Evolutionary conservation across 129 eudicot species (phyloP), one percentile per base, ranked within the genome.

Genomic region (Cynara cardunculus): DNA sequence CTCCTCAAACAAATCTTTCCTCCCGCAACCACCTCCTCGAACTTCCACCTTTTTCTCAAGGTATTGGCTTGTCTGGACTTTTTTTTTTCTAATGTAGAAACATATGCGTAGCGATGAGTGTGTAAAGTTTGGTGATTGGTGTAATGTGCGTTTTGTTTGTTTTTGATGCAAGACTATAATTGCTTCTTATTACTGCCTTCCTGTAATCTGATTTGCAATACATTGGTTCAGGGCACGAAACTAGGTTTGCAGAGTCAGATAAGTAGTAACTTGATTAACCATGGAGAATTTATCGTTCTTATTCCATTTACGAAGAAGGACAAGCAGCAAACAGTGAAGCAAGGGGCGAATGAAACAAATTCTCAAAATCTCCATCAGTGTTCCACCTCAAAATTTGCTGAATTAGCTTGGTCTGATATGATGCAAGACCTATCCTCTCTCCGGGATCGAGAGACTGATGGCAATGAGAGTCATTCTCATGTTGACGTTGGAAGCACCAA

Each of bases 1-100:
- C 90, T 88, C 35, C 88, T 93, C 68, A 85, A 72, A 72, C 85
- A 89, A 12, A 25, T 41, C 7, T 91, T 89, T 66, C 87, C 89
- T 32, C 94, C 96, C 3, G 93, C 93, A 9, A 78, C 92, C 1
- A 37, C 91, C 6, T 84, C 91, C 72, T 78, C 94, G 4, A 81
- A 87, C 74, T 93, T 93, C 71, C 98, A 93, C 80, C 93, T 93
- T 30, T 93, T 91, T 76, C 84, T 86, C 72, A 90, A 87, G 94
- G 98, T 59, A 18, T 37, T 66, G 19, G 61, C 75, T 16, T 65
- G 1, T 22, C 66, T 25, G 21, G 46, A 72, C 41, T 4, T 21
- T 11, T 44, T 28, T 46, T 25, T n/a, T n/a, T n/a, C n/a, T 32
- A 24, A 8, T 6, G 28, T 84, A 8, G 24, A 12, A 25, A 68